A percentile compares a stretch with the other conserved stretches of the same genome.
Conservation (phyloP, 2,329 filamentous ascomycete genomes). For the Penicillium paneum region DNA sequence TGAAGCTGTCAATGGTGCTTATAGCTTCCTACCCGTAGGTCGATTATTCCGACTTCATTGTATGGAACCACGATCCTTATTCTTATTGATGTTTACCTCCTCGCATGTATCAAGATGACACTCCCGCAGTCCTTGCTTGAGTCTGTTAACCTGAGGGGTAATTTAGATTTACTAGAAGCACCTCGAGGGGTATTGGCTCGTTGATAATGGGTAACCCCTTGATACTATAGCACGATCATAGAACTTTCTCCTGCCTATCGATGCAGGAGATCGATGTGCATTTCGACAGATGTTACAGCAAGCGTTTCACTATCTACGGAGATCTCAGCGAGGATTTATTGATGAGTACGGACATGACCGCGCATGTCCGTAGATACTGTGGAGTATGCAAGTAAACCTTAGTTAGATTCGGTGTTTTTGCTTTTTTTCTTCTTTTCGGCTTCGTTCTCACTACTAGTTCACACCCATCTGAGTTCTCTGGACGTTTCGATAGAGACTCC, state of each 20-base stretch:
- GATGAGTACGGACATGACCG: not conserved
- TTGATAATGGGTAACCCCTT: conserved; percentile 10
- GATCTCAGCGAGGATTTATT: conserved; percentile 3
- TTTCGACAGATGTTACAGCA: conserved; percentile 1
- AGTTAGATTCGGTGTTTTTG: not conserved
- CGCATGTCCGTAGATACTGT: not conserved
- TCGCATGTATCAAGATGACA: conserved; percentile 23
- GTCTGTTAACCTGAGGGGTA: conserved; percentile 23
- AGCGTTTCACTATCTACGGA: conserved; percentile 18
- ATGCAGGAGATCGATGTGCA: conserved; percentile 14
- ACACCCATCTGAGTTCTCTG: not conserved
- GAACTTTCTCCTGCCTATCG: conserved; percentile 22
- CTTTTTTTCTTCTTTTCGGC: not conserved
- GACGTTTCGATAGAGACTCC: not conserved
- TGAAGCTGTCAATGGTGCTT: not conserved
- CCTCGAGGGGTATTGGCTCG: conserved; percentile 20
- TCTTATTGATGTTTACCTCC: conserved; percentile 13
- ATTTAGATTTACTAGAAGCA: conserved; percentile 5
- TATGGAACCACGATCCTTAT: not conserved
- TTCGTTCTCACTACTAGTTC: not conserved
- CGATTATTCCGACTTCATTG: not conserved
- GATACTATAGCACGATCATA: conserved; percentile 9
- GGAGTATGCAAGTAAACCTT: not conserved
- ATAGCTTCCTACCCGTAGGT: not conserved
- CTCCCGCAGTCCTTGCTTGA: conserved; percentile 33